Base-by-base conservation (phyloP, 345 rosid species). In the Populus tremula region DNA sequence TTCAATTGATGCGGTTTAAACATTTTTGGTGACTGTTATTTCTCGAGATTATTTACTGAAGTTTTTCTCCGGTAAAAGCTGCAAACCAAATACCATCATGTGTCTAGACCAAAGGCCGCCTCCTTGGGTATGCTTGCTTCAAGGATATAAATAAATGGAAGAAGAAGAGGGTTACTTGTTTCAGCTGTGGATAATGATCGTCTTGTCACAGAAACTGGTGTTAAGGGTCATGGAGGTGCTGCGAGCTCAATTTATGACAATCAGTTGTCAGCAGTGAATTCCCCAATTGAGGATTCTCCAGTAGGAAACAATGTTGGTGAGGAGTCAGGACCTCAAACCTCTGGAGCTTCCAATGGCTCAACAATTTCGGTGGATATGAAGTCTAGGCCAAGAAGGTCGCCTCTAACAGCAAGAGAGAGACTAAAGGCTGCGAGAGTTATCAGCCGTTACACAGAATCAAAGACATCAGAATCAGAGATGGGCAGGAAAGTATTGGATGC, bases 361-460 rank as follows among this genome's bases (percentile, higher is more conserved):
- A 64, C 74, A 27, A 77, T 75, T 76, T 76, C 82, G 59, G 71
- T 87, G 27, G 83, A 45, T 74, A 38, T 0, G 33, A 81, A 82
- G 31, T 71, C 82, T 45, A 38, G 77, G 2, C 36, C 81, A 27
- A 91, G 84, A 83, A 84, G 88, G 72, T 77, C 89, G 0, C 83
- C 95, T n/a, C 79, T 93, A 75, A 93, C 97, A 18, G 98, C 94
- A 6, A 84, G 94, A 74, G 98, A 92, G 83, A 89, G 97, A 76
- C 85, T 95, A n/a, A 86, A 83, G 82, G 99, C 98, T 1, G 98
- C 97, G n/a, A 86, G 99, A 47, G 89, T 93, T 21, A 94, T 87
- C 45, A 88, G 89, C 73, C 84, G 92, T 49, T 81, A 86, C 80
- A 72, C 89, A 5, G 94, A 93, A 75, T 75, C 90, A 25, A 86